A percentile compares a stretch with the other conserved stretches of the same genome.
These are phyloP conservation scores for Tylopilus vinaceipallidus DNA, from an alignment of 768 basidiomycete species.

Conservation along the genomic window DNA sequence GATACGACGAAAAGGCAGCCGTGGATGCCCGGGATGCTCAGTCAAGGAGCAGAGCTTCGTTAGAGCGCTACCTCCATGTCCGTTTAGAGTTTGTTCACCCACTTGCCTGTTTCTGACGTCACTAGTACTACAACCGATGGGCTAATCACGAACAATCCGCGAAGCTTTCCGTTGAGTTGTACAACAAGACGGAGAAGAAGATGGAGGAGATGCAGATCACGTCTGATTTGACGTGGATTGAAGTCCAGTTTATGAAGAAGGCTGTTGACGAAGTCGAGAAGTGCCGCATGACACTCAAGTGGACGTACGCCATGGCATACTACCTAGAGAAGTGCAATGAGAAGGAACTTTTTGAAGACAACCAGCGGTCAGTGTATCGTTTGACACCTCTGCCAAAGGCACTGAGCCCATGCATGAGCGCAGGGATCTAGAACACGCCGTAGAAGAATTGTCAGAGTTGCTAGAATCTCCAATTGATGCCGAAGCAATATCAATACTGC, in stretches of 20 bases:
- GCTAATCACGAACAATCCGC: conserved; percentile 99
- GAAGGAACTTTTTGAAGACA: conserved; percentile 96
- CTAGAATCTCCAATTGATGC: conserved; percentile 90
- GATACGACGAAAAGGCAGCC: conserved; percentile 91
- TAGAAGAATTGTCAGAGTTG: conserved; percentile 91
- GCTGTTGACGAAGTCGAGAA: conserved; percentile 90
- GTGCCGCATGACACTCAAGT: conserved; percentile 94
- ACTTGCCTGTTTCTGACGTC: background rate
- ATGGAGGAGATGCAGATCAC: conserved; percentile 99
- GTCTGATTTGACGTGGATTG: conserved; percentile 94
- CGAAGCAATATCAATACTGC: conserved; percentile 73
- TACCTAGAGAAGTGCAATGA: conserved; percentile 87
- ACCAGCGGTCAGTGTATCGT: conserved; percentile 66
- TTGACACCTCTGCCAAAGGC: background rate
- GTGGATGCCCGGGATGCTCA: conserved; percentile 90
- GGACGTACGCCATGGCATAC: conserved; percentile 99
- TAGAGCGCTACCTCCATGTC: conserved; percentile 96
- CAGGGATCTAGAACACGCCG: conserved; percentile 91
- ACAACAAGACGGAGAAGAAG: conserved; percentile 97
- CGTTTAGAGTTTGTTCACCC: conserved; percentile 31
- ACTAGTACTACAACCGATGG: conserved; percentile 98
- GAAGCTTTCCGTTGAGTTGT: conserved; percentile 89
- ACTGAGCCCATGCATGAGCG: too few relatives aligned
- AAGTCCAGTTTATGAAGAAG: conserved; percentile 98
- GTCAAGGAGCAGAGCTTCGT: conserved; percentile 81